These are phyloP conservation scores for Acacia crassicarpa DNA, from an alignment of 306 rosid species.

Conservation along the genomic window DNA sequence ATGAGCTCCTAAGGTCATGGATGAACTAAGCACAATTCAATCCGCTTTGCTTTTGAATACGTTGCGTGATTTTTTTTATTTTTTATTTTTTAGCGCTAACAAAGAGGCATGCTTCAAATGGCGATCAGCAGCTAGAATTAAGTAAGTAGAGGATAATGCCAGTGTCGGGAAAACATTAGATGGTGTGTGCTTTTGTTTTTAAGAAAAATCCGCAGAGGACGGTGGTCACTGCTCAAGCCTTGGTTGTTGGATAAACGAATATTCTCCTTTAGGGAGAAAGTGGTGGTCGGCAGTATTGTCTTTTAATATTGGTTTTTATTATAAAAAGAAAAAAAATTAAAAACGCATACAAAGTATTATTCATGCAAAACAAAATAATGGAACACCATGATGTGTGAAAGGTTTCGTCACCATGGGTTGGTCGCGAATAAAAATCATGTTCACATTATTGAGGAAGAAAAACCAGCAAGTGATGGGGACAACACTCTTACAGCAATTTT, in stretches of 20 bases:
- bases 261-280: not conserved
- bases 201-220: not conserved
- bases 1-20: too few relatives aligned
- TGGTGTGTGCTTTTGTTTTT: not conserved
- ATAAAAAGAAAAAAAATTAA: too few relatives aligned
- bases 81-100: too few relatives aligned
- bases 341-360: not conserved
- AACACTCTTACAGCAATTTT: not conserved
- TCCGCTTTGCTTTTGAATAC: not conserved
- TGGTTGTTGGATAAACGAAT: not conserved
- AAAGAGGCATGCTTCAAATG: too few relatives aligned
- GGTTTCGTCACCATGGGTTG: not conserved
- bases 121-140: too few relatives aligned
- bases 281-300: not conserved
- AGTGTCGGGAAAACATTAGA: not conserved
- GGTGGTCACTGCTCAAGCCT: not conserved
- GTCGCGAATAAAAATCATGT: not conserved
- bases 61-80: not conserved
- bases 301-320: not conserved
- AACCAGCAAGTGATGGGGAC: not conserved
- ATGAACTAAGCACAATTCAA: too few relatives aligned
- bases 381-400: not conserved
- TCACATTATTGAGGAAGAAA: not conserved
- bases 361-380: not conserved
- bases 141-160: not conserved